A percentile compares a stretch with the other conserved stretches of the same genome.
phyloP scores from a whole-genome alignment of 805 yeast genomes.

The Kluyveromyces aestuarii region DNA sequence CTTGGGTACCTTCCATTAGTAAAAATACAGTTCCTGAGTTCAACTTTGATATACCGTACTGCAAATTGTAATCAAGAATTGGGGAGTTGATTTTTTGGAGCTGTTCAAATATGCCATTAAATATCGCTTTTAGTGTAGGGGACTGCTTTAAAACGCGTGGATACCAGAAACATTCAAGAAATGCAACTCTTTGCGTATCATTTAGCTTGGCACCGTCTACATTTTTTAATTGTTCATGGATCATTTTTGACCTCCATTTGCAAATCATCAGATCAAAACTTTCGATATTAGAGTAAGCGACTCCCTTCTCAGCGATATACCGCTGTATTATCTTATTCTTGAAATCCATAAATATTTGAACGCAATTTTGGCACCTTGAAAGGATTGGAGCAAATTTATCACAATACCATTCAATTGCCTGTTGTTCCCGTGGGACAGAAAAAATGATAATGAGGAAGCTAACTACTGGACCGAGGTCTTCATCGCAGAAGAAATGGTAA shows the following conservation, averaged over 20 bases:
- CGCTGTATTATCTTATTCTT: constrained; percentile 42
- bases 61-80: constrained; percentile 14
- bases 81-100: constrained; percentile 24
- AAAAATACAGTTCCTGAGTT: constrained; percentile 47
- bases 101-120: constrained; percentile 30
- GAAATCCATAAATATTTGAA: constrained; percentile 43
- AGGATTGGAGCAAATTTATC: constrained; percentile 33
- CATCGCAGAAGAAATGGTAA: constrained; percentile 51
- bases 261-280: constrained; percentile 29
- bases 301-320: constrained; percentile 41
- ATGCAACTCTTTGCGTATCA: constrained; percentile 17
- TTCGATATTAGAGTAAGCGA: constrained; percentile 35
- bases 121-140: constrained; percentile 28
- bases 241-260: constrained; percentile 27
- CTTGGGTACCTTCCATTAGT: constrained; percentile 43
- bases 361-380: constrained; percentile 44
- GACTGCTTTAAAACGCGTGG: constrained; percentile 41
- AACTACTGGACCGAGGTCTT: constrained; percentile 37
- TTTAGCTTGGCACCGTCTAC: constrained; percentile 18
- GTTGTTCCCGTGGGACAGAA: constrained; percentile 40
- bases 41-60: constrained; percentile 11
- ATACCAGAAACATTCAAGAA: constrained; percentile 42
- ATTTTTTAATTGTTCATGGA: constrained; percentile 16
- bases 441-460: constrained; percentile 49
- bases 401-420: constrained; percentile 37